A percentile compares a stretch with the other conserved stretches of the same genome.
These are phyloP conservation scores for Kalaharituber pfeilii DNA, from an alignment of 2,329 filamentous ascomycete species.

Conservation along the genomic window DNA sequence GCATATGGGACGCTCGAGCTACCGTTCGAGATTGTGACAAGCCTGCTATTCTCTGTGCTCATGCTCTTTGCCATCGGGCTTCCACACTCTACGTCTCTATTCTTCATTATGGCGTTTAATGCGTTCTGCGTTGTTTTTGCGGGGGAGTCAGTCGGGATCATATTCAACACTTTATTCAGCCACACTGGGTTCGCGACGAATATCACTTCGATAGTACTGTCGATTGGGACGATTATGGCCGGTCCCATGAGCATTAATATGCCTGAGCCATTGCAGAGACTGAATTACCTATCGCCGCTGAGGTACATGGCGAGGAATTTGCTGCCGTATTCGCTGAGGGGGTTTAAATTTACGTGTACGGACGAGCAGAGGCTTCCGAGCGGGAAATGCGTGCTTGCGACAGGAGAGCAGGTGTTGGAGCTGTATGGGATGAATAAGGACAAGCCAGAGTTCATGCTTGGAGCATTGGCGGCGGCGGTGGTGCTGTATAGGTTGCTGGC, in stretches of 20 bases:
- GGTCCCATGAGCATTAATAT: constrained; percentile 55
- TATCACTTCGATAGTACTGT: constrained; percentile 50
- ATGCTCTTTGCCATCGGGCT: constrained; percentile 48
- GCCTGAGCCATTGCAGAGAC: constrained; percentile 44
- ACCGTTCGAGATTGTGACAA: constrained; percentile 51
- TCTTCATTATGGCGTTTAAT: constrained; percentile 50
- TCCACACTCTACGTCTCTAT: constrained; percentile 43
- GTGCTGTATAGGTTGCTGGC: constrained; percentile 49
- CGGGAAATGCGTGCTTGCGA: constrained; percentile 47
- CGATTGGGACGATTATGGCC: constrained; percentile 52
- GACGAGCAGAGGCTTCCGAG: constrained; percentile 40
- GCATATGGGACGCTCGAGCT: constrained; percentile 54
- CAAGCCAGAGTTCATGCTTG: constrained; percentile 42
- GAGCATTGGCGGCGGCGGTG: constrained; percentile 44
- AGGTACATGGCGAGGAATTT: constrained; percentile 53
- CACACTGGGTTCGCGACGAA: constrained; percentile 65
- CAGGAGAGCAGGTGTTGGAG: constrained; percentile 47
- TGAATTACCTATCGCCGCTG: constrained; percentile 56
- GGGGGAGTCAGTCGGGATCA: constrained; percentile 59
- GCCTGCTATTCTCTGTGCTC: constrained; percentile 47
- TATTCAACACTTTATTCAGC: constrained; percentile 60
- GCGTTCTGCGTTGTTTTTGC: constrained; percentile 57
- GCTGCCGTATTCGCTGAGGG: constrained; percentile 45
- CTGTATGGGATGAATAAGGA: constrained; percentile 47
- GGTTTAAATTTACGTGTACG: constrained; percentile 46